These are phyloP conservation scores for Leccinum imitatum DNA, from an alignment of 768 basidiomycete genomes.

Conservation along the genomic window DNA sequence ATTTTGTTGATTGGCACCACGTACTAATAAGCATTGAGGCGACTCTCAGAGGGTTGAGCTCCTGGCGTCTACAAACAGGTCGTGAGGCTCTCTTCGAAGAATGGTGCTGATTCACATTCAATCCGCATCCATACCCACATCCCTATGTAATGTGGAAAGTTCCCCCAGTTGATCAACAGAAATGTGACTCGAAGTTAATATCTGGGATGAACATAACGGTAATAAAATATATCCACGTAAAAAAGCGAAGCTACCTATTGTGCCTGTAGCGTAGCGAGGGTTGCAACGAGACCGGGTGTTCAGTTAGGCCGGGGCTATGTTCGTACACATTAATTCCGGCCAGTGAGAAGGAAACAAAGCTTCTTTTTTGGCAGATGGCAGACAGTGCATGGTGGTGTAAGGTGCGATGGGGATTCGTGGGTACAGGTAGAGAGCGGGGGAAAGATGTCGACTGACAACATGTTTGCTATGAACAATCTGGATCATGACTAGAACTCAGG, in stretches of 20 bases:
- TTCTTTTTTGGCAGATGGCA: slow-evolving; percentile 6
- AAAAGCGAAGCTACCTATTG: slow-evolving; percentile 19
- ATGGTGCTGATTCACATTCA: not conserved
- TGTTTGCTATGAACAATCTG: slow-evolving; percentile 10
- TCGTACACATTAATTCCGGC: slow-evolving; percentile 5
- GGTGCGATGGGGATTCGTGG: slow-evolving; percentile 4
- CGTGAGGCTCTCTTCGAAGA: not conserved
- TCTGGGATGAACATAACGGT: slow-evolving; percentile 23
- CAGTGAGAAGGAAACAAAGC: slow-evolving; percentile 5
- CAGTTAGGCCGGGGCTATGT: slow-evolving; percentile 2
- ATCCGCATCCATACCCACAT: slow-evolving; percentile 3
- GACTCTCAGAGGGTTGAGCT: not conserved
- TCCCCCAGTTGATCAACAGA: slow-evolving; percentile 15
- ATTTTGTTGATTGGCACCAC: not conserved
- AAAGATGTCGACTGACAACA: not conserved
- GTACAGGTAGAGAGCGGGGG: not conserved
- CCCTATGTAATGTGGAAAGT: slow-evolving; percentile 10
- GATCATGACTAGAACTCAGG: slow-evolving; percentile 10
- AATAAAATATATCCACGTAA: slow-evolving; percentile 32
- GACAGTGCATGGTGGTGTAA: slow-evolving; percentile 2
- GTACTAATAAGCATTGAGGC: slow-evolving; percentile 2
- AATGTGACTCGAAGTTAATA: slow-evolving; percentile 14
- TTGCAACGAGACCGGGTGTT: slow-evolving; percentile 6
- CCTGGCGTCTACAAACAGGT: not conserved
- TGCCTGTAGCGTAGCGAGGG: slow-evolving; percentile 9